phyloP scores from a whole-genome alignment of 176 grass and related monocot genomes.

The Phoenix dactylifera region DNA sequence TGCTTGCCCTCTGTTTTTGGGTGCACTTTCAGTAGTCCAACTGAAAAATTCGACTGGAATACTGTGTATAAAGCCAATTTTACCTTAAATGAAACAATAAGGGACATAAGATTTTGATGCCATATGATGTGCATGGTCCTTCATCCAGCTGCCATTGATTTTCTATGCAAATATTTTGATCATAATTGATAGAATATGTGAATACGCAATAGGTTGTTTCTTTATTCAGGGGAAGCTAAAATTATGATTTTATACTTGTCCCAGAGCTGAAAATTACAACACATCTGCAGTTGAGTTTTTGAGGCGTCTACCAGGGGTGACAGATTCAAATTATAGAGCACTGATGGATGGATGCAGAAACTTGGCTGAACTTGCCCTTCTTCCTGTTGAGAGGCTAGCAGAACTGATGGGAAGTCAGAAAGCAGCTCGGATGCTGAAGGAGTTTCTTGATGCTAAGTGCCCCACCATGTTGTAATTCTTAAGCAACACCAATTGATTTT shows the following conservation, averaged over 20 bases:
- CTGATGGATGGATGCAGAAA: conserved; percentile 79
- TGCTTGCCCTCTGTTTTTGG: no score
- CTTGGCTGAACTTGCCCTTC: conserved; percentile 74
- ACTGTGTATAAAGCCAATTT: no score
- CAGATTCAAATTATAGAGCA: conserved; percentile 70
- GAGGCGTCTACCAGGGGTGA: conserved; percentile 82
- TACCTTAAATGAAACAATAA: no score
- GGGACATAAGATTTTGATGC: no score
- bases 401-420: conserved; percentile 82
- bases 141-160: no score
- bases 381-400: conserved; percentile 57
- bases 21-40: no score
- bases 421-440: conserved; percentile 60
- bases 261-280: conserved; percentile 90
- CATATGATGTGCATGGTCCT: no score
- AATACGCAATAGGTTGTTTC: no score
- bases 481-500: background rate
- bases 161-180: no score
- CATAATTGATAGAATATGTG: no score
- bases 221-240: no score
- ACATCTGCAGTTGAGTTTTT: conserved; percentile 91
- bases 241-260: conserved; percentile 2
- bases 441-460: conserved; percentile 95
- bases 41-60: no score
- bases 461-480: conserved; percentile 54